Conservation (phyloP, 2,329 filamentous ascomycete species). For the Botryotinia convoluta region DNA sequence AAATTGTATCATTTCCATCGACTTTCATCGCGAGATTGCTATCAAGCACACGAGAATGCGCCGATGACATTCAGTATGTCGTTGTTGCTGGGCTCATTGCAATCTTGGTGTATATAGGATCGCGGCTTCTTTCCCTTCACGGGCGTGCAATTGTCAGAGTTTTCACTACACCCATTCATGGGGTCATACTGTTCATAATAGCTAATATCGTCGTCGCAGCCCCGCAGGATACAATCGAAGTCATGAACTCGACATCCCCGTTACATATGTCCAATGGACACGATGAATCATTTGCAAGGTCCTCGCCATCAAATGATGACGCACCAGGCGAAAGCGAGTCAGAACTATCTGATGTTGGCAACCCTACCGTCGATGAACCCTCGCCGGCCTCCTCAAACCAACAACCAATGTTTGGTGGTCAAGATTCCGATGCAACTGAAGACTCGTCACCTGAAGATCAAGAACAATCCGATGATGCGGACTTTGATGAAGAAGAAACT, state of each 20-base stretch:
- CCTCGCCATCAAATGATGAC: conserved; percentile 41
- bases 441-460: conserved; percentile 40
- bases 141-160: conserved; percentile 26
- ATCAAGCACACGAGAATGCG: conserved; percentile 34
- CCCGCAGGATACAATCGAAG: conserved; percentile 56
- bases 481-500: conserved; percentile 72
- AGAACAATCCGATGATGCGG: conserved; percentile 63
- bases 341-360: conserved; percentile 71
- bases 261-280: conserved; percentile 67
- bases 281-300: conserved; percentile 53
- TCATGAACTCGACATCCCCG: conserved; percentile 60
- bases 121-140: conserved; percentile 29
- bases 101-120: conserved; percentile 26
- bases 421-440: conserved; percentile 35
- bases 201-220: conserved; percentile 54
- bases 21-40: conserved; percentile 29
- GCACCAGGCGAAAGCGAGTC: conserved; percentile 62
- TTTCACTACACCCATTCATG: conserved; percentile 26
- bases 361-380: conserved; percentile 52
- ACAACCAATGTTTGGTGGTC: conserved; percentile 36
- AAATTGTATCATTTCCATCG: conserved; percentile 30
- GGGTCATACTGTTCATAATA: conserved; percentile 28
- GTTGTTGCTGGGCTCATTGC: conserved; percentile 20
- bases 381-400: conserved; percentile 46
- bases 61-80: conserved; percentile 28